Evolutionary conservation across 1,284 basidiomycete genomes (phyloP).

Genomic region (Coniferiporia weirii): DNA sequence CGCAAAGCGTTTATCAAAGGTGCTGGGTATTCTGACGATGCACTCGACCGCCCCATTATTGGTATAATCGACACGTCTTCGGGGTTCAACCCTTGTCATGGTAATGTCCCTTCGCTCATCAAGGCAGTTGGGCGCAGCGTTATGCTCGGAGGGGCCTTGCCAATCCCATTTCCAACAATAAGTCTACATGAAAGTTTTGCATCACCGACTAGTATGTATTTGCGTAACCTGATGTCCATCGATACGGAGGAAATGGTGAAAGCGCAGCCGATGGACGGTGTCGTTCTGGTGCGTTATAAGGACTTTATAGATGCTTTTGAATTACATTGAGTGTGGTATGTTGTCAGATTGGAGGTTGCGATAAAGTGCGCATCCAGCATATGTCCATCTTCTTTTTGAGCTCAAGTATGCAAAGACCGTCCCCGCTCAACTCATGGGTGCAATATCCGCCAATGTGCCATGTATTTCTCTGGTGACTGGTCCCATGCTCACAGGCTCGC

Average conservation of each 20-base stretch:
- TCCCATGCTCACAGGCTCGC: slow-evolving; percentile 31
- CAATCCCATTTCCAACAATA: slow-evolving; percentile 31
- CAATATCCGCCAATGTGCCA: slow-evolving; percentile 30
- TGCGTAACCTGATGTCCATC: slow-evolving; percentile 31
- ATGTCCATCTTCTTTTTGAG: neutral
- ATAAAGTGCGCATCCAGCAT: slow-evolving; percentile 23
- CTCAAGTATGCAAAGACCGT: slow-evolving; percentile 24
- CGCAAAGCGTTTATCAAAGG: slow-evolving; percentile 35
- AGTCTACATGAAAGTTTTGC: slow-evolving; percentile 31
- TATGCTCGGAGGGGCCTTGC: slow-evolving; percentile 29
- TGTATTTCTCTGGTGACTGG: slow-evolving; percentile 31
- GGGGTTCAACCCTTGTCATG: slow-evolving; percentile 32
- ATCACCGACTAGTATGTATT: slow-evolving; percentile 31
- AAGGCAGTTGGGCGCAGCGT: slow-evolving; percentile 30
- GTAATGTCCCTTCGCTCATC: slow-evolving; percentile 27
- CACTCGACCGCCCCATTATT: slow-evolving; percentile 29
- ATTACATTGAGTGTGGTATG: neutral
- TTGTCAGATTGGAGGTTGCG: slow-evolving; percentile 28
- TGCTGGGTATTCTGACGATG: slow-evolving; percentile 31
- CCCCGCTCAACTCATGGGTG: slow-evolving; percentile 32
- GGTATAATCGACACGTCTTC: slow-evolving; percentile 31
- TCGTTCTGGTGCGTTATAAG: slow-evolving; percentile 28
- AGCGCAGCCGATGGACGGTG: slow-evolving; percentile 32
- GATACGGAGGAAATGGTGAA: slow-evolving; percentile 33
- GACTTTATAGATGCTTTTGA: neutral